These are phyloP conservation scores for Aphanomyces astaci DNA, from an alignment of 352 stramenopile genomes.

Conservation along the genomic window DNA sequence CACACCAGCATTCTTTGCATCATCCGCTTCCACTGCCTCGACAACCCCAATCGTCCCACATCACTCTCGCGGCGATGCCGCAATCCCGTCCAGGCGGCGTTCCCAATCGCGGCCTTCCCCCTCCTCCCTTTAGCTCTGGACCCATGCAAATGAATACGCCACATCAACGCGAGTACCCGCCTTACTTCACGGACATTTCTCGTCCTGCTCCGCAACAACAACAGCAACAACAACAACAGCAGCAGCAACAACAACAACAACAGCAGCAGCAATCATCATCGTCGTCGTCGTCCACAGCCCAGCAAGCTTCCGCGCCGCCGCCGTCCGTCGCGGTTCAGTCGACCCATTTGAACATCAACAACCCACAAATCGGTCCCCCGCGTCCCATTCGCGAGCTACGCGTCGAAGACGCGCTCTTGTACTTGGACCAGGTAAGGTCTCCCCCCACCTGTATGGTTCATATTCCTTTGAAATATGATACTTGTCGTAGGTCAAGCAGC, in stretches of 20 bases:
- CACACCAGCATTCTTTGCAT: conserved; percentile 17
- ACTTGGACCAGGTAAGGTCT: conserved; percentile 90
- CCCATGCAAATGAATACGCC: conserved; percentile 14
- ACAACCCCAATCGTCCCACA: conserved; percentile 10
- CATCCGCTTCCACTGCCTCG: conserved; percentile 16
- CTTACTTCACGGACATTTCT: conserved; percentile 14
- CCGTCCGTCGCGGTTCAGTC: neutral
- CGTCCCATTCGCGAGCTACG: conserved; percentile 62
- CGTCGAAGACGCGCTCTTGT: conserved; percentile 99
- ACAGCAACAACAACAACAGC: neutral
- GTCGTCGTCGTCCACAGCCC: neutral
- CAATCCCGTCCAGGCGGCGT: neutral
- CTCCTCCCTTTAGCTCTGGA: conserved; percentile 10
- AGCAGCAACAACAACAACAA: neutral
- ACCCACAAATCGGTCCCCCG: neutral
- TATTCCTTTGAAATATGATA: too few relatives aligned
- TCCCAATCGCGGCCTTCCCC: conserved; percentile 2
- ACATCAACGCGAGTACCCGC: conserved; percentile 1
- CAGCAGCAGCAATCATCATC: too few relatives aligned
- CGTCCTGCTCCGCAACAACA: neutral
- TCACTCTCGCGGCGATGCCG: conserved; percentile 21
- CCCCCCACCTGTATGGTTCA: too few relatives aligned
- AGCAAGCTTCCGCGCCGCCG: neutral
- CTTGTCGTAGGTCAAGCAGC: conserved; percentile 97
- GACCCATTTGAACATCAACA: neutral